Evolutionary conservation across 2,329 filamentous ascomycete genomes (phyloP).

Genomic region (Onygenales sp.): DNA sequence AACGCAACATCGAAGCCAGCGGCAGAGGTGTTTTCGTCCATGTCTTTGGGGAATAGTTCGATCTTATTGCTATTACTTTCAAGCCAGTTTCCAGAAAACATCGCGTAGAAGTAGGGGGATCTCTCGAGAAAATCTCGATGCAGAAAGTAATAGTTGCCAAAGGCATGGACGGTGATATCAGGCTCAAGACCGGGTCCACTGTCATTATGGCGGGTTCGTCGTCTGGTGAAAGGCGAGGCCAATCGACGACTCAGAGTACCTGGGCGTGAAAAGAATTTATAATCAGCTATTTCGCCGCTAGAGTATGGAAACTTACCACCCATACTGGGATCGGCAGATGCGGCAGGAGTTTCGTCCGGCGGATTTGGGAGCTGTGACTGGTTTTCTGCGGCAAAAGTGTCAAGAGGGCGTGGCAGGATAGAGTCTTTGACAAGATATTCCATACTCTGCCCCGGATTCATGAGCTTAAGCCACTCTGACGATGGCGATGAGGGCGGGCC

Average conservation of each 20-base stretch:
- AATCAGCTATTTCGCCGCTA: no score
- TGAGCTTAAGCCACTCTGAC: constrained; percentile 1
- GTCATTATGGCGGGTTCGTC: not conserved
- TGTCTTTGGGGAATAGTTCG: not conserved
- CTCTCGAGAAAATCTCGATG: not conserved
- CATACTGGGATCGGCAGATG: no score
- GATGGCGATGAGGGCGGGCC: not conserved
- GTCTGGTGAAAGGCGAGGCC: not conserved
- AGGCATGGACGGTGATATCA: not conserved
- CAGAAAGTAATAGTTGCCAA: not conserved
- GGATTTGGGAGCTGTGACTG: no score
- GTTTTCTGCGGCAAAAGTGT: not conserved
- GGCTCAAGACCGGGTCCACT: not conserved
- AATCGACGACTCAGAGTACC: no score
- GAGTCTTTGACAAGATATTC: not conserved
- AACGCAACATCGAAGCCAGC: not conserved
- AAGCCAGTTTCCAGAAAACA: not conserved
- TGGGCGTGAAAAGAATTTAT: no score
- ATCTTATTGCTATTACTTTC: not conserved
- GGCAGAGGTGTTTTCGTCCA: not conserved
- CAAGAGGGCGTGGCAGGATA: not conserved
- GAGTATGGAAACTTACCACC: no score
- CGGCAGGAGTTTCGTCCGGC: no score
- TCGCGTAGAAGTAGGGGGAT: not conserved
- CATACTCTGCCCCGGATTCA: not conserved